Conservation (phyloP, 108 stramenopile genomes). For the Cyclotella baltica region DNA sequence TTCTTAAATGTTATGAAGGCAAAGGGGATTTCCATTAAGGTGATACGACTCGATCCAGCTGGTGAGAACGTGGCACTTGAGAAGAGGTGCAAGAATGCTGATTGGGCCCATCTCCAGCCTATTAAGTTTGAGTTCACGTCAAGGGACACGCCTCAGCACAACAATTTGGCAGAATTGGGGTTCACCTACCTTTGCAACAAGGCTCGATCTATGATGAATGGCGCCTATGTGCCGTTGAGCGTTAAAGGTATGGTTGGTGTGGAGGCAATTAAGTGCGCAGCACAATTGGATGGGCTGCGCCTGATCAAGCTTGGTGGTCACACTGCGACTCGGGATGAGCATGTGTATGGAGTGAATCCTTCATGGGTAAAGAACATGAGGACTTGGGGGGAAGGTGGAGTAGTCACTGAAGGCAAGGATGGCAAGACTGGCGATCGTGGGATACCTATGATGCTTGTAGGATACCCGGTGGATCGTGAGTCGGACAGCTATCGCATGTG, state of each 20-base stretch:
- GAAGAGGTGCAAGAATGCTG: not conserved
- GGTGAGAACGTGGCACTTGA: not conserved
- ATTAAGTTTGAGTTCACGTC: no score
- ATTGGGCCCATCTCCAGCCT: not conserved
- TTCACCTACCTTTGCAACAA: not conserved
- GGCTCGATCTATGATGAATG: not conserved
- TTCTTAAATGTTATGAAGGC: no score
- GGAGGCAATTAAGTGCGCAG: not conserved
- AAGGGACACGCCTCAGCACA: not conserved
- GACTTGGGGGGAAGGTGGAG: conserved; percentile 3
- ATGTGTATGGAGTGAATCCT: not conserved
- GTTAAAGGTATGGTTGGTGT: not conserved
- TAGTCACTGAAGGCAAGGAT: not conserved
- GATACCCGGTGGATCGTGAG: not conserved
- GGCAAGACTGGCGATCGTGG: not conserved
- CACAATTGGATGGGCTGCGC: not conserved
- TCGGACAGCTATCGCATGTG: no score
- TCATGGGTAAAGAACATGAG: not conserved
- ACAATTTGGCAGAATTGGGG: not conserved
- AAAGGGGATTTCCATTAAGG: not conserved
- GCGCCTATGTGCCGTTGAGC: not conserved
- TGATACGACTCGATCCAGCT: not conserved
- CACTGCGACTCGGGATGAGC: not conserved
- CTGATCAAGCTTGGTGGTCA: not conserved
- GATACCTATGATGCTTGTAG: not conserved